Evolutionary conservation across 768 basidiomycete species (phyloP).

Genomic region (Sarcodon aspratus): DNA sequence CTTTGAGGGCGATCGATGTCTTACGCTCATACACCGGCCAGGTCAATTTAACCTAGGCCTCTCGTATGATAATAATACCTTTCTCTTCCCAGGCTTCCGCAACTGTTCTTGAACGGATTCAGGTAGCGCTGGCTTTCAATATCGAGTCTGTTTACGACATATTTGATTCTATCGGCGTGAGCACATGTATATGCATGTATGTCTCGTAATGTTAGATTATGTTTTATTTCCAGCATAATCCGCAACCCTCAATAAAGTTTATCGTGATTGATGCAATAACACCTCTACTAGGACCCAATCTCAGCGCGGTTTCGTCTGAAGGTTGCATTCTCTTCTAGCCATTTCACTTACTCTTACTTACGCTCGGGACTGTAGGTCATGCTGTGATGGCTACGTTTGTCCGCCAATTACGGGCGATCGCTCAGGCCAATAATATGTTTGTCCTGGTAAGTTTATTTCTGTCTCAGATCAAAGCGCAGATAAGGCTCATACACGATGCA

Average conservation of each 20-base stretch:
- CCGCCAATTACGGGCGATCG: conserved; percentile 43
- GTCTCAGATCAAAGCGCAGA: too few relatives aligned
- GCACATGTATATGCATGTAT: conserved; percentile 2
- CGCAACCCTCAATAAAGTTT: conserved; percentile 21
- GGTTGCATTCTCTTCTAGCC: conserved; percentile 16
- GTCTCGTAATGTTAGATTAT: not conserved
- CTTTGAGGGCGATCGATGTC: conserved; percentile 30
- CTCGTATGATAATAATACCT: conserved; percentile 10
- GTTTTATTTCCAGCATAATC: not conserved
- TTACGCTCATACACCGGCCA: conserved; percentile 13
- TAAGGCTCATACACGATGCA: conserved; percentile 13
- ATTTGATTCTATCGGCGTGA: conserved; percentile 26
- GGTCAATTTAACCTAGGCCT: conserved; percentile 4
- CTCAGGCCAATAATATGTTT: conserved; percentile 27
- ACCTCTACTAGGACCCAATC: conserved; percentile 46
- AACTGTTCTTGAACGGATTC: conserved; percentile 40
- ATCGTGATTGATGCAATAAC: conserved; percentile 61
- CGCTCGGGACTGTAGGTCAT: conserved; percentile 30
- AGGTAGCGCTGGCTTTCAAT: conserved; percentile 47
- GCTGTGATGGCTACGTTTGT: conserved; percentile 64
- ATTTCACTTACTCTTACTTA: not conserved
- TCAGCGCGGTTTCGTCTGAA: conserved; percentile 58
- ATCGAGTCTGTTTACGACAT: conserved; percentile 40
- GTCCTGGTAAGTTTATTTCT: conserved; percentile 30
- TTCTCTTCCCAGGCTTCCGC: conserved; percentile 11